Base-by-base conservation (phyloP, 2,329 filamentous ascomycete species). In the Verticillium klebahnii region DNA sequence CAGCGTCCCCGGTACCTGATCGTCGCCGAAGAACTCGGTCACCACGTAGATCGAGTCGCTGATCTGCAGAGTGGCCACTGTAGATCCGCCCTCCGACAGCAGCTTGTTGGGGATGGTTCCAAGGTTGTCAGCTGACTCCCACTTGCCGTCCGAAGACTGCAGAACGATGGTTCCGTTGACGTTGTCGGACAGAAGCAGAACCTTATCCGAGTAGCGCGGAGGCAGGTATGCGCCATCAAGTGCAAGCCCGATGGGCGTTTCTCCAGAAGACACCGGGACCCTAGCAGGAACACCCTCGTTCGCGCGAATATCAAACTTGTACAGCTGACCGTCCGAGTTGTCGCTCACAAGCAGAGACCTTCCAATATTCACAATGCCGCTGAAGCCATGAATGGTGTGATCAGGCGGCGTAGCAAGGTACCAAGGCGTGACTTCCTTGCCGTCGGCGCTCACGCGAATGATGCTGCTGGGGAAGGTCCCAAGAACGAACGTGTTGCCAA, bases 381-480 rank as follows among this genome's bases (percentile, higher is more conserved):
- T 61, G 23, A 59, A 36, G 11, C 65, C 55, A 57, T 61, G 39
- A 57, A 63, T 40, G 58, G 68, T 72, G 34, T 73, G 72, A n/a
- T 70, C 65, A 19, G 70, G 65, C 1, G 64, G 60, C 0, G 65
- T 61, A 8, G 69, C 69, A 2, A 73, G 64, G 63, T 75, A 76
- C 74, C 75, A 78, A 0, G 70, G 65, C 3, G 25, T 58, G 5
- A 67, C 67, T 5, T 64, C 61, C 3, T 64, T 64, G 2, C 74
- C 74, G 58, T 73, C 65, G 32, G 69, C 57, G 31, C 68, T 68
- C 11, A 76, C 69, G 14, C 71, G 70, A 56, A 77, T 63, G 17
- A 79, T 69, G 7, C 72, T 74, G 23, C 73, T 72, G 0, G 76
- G 75, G 9, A 67, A 78, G 0, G 74, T 76, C 50, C 77, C 75